Base-by-base conservation (phyloP, 2,329 filamentous ascomycete species). In the Gyromitra esculenta region DNA sequence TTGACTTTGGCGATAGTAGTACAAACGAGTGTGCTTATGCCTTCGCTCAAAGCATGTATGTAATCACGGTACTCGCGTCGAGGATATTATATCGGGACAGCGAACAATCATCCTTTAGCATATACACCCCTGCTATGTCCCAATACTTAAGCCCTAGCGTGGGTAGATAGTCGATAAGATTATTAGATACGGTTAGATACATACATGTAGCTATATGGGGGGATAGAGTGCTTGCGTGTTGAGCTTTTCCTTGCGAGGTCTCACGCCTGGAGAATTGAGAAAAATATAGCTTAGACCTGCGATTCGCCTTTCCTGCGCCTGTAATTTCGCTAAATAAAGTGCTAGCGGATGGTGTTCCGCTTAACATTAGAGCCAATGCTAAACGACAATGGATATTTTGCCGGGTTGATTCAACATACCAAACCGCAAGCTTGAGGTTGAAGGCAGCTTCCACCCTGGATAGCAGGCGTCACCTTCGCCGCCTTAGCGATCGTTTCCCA, bases 251-350 rank as follows among this genome's bases (percentile, higher is more conserved):
- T 52, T 31, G 50, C 48, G 63, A 63, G 56, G 57, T 59, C 63
- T 63, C 4, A 3, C 50, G 43, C 52, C 54, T 68, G 45, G 39
- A 11, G 39, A 45, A 68, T 52, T 31, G 8, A 39, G 25, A 31
- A 60, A 62, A 62, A 25, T 45, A 63, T 63, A 39, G 60, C 52
- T 65, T 50, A 54, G 56, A 21, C 68, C 31, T 45, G 57, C 63
- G 56, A 62, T 62, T 37, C 43, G 59, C 37, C 25, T 54, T 45
- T 64, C 25, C 43, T 15, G 43, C 41, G 43, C 41, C 31, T 50
- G 48, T 31, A 71, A 64, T 71, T 64, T 71, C 68, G 68, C 68
- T 71, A 71, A 71, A 52, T 60, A 25, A 45, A 25, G 48, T 45
- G 25, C 25, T 31, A 45, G 41, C 59, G 57, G 66, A 62, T 56